Evolutionary conservation across 139 green algal species (phyloP).

Genomic region (Dunaliella sp.): DNA sequence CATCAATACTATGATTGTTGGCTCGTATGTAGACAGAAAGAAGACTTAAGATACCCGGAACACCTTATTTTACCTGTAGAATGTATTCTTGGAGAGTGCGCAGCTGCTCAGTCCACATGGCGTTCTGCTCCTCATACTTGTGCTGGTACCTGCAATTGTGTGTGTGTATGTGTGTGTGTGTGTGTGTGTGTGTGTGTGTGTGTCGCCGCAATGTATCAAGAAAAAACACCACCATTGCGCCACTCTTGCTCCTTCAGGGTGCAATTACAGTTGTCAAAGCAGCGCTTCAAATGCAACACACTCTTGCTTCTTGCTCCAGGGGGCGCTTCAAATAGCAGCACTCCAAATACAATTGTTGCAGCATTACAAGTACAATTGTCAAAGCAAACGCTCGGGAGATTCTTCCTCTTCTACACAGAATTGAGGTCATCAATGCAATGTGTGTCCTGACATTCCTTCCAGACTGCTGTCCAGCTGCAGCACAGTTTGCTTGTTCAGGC

Average conservation of each 20-base stretch:
- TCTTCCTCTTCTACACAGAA: too few relatives aligned
- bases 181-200: background rate
- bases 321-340: too few relatives aligned
- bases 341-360: too few relatives aligned
- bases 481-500: constrained; percentile 43
- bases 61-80: constrained; percentile 15
- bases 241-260: background rate
- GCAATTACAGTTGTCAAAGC: background rate
- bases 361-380: too few relatives aligned
- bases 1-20: background rate
- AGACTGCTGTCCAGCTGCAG: constrained; percentile 40
- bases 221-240: background rate
- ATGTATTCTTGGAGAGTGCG: constrained; percentile 50
- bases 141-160: constrained; percentile 35
- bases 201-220: background rate
- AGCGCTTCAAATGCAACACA: background rate
- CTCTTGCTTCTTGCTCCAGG: background rate
- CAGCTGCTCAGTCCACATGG: constrained; percentile 48
- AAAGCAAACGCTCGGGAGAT: too few relatives aligned
- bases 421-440: too few relatives aligned
- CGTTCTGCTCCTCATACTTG: constrained; percentile 51
- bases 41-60: background rate
- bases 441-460: constrained; percentile 27
- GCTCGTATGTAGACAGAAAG: too few relatives aligned
- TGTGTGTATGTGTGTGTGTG: background rate